phyloP scores from a whole-genome alignment of 2,329 filamentous ascomycete genomes.

The Alternaria angustiovoidea region DNA sequence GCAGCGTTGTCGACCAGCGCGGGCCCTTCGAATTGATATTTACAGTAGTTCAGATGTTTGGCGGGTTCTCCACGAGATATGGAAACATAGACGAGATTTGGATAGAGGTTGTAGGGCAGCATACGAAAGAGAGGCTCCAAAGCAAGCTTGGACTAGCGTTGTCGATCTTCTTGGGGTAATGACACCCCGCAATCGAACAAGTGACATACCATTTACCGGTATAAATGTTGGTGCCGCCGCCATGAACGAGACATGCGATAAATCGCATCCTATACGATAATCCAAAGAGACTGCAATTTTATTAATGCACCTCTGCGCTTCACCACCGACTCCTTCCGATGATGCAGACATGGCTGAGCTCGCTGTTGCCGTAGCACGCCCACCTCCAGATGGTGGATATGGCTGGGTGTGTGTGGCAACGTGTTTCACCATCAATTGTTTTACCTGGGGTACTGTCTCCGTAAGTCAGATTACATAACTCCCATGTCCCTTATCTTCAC shows the following conservation, averaged over 20 bases:
- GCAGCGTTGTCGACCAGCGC: neutral
- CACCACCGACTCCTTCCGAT: neutral
- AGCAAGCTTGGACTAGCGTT: neutral
- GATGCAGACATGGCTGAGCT: neutral
- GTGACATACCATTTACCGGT: neutral
- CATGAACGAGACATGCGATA: neutral
- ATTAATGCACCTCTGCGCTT: neutral
- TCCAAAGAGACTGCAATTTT: neutral
- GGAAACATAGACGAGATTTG: neutral
- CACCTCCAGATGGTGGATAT: conserved; percentile 24
- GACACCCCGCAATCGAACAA: neutral
- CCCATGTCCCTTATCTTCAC: neutral
- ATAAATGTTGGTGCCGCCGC: neutral
- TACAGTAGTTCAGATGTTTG: neutral
- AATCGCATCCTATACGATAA: neutral
- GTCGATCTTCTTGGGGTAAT: neutral
- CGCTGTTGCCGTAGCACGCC: neutral
- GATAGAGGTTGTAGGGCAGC: neutral
- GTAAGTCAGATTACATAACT: conserved; percentile 4
- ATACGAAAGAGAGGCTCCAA: neutral
- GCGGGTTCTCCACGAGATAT: neutral
- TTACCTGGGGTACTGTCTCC: conserved; percentile 30
- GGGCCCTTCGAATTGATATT: neutral
- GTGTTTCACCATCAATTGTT: conserved; percentile 17
- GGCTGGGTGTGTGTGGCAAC: conserved; percentile 27